Evolutionary conservation across 1,139 yeast genomes (phyloP), one percentile per base, ranked within the genome.

Genomic region (Casaregolazyma suthepensis): DNA sequence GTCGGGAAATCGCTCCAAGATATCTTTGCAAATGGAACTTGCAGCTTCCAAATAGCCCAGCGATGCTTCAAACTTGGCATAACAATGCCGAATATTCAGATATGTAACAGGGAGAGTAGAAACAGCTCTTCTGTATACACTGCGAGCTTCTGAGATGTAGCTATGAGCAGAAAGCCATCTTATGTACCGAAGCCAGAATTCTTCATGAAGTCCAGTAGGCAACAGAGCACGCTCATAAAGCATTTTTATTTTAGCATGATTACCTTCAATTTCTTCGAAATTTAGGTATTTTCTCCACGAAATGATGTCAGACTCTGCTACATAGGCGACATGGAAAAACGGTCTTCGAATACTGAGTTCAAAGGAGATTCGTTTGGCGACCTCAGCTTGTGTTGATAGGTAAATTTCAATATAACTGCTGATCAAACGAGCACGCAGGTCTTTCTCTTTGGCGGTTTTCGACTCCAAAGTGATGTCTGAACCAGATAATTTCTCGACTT

Each of bases 211-310:
- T 0, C 83, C 81, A 2, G 82, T 75, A 0, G 79, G 70, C 4
- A 81, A 71, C 4, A 85, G 57, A 1, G 70, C 71, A 1, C 69
- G 69, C 59, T 82, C 85, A 62, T 82, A 87, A 1, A 77, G 63
- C 38, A 77, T 71, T 10, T 44, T 43, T 35, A 44, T 44, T 13
- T 15, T 43, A 5, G 15, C 9, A 17, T 49, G 52, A 35, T 49
- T 19, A 5, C 44, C 52, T 29, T 57, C 59, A 17, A 55, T 44
- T 58, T 83, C 86, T 29, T 81, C 73, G 61, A 75, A 83, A 42
- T 78, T 78, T 15, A 87, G 68, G 63, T 87, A 88, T 35, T 70
- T 67, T 10, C 74, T 68, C 96, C 96, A 88, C 20, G 70, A 71
- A 4, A 71, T 74, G 22, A 82, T 60, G 56, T 85, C 83, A 51